phyloP scores from a whole-genome alignment of 2,329 filamentous ascomycete species.

The Pseudogymnoascus sp. region DNA sequence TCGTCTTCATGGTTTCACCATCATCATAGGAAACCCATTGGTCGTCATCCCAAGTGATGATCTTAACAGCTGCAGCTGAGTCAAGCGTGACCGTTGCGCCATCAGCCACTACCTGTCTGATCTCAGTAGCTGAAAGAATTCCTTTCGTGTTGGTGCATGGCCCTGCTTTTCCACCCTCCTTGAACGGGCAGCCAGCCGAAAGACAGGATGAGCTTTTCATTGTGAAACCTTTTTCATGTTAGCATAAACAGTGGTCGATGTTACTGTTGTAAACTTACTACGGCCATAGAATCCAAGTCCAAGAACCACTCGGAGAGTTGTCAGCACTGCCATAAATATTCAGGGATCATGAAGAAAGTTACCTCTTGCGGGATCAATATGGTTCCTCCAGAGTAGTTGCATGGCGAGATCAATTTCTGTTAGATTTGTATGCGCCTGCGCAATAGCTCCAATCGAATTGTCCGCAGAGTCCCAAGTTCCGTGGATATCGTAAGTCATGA shows the following conservation, averaged over 20 bases:
- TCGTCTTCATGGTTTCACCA: neutral
- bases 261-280: neutral
- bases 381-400: conserved; percentile 39
- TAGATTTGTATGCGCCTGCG: conserved; percentile 37
- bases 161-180: conserved; percentile 17
- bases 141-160: conserved; percentile 22
- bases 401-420: conserved; percentile 36
- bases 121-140: conserved; percentile 16
- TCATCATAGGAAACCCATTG: conserved; percentile 30
- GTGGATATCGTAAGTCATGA: conserved; percentile 25
- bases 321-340: neutral
- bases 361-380: conserved; percentile 35
- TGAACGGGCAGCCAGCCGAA: conserved; percentile 19
- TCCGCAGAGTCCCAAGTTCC: conserved; percentile 34
- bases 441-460: conserved; percentile 30
- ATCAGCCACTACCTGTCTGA: conserved; percentile 14
- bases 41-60: conserved; percentile 28
- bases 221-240: conserved; percentile 15
- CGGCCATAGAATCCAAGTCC: conserved; percentile 35
- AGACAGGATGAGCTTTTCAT: conserved; percentile 17
- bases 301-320: neutral
- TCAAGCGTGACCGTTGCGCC: conserved; percentile 22
- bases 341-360: conserved; percentile 33
- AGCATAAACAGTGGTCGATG: neutral
- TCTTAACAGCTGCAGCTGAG: conserved; percentile 27